A percentile compares a stretch with the other conserved stretches of the same genome.
These are phyloP conservation scores for Fusarium drepaniforme DNA, from an alignment of 2,329 filamentous ascomycete genomes.

Conservation along the genomic window DNA sequence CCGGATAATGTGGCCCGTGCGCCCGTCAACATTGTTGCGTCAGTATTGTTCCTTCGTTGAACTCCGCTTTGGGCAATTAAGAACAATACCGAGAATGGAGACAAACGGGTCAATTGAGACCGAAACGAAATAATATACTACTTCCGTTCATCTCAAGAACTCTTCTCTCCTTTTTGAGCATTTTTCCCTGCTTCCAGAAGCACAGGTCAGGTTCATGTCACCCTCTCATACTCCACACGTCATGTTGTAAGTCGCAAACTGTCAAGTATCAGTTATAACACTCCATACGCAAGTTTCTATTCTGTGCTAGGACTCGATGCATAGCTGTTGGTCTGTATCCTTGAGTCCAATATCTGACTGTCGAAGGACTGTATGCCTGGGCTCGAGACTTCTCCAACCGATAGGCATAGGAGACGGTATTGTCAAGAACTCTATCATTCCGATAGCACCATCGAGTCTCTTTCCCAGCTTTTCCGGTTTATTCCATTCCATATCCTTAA, in stretches of 20 bases:
- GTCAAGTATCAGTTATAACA: conserved; percentile 22
- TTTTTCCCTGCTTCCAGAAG: neutral
- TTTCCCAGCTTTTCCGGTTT: conserved; percentile 1
- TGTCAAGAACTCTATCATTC: conserved; percentile 36
- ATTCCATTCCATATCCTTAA: conserved; percentile 1
- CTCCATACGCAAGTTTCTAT: conserved; percentile 21
- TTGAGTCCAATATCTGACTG: conserved; percentile 26
- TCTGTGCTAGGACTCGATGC: conserved; percentile 31
- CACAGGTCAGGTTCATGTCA: neutral
- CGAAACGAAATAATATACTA: neutral
- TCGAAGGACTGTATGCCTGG: conserved; percentile 19
- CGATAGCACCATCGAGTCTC: conserved; percentile 15
- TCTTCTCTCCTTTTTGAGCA: neutral
- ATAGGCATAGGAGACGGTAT: conserved; percentile 30
- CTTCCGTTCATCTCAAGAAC: neutral
- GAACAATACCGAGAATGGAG: neutral
- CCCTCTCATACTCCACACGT: neutral
- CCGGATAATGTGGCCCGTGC: conserved; percentile 22
- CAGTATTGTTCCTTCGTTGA: neutral
- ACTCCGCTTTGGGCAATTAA: neutral
- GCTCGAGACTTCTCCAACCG: conserved; percentile 34
- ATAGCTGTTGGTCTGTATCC: conserved; percentile 42
- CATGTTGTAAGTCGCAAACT: conserved; percentile 1
- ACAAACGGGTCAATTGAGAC: neutral
- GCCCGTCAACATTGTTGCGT: conserved; percentile 11